Evolutionary conservation across 441 rosid genomes (phyloP).

Genomic region (Euphorbia celastroides): DNA sequence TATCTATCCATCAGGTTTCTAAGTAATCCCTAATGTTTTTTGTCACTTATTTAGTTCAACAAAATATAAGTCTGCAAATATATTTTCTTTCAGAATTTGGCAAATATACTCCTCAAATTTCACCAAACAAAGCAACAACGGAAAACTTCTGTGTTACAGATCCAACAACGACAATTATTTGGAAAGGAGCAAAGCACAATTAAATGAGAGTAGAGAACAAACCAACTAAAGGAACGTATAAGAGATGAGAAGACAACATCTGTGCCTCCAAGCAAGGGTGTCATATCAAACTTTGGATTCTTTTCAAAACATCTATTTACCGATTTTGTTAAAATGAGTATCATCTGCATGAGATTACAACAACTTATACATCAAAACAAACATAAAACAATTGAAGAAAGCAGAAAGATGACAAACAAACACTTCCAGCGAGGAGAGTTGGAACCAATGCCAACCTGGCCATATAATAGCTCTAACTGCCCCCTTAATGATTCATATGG

Average conservation of each 20-base stretch:
- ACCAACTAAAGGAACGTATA: constrained; percentile 91
- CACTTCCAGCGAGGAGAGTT: constrained; percentile 7
- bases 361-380: constrained; percentile 20
- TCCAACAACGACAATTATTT: constrained; percentile 1
- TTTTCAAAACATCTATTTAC: constrained; percentile 93
- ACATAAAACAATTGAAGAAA: background rate
- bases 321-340: constrained; percentile 89
- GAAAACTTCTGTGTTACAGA: background rate
- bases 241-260: constrained; percentile 96
- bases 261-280: constrained; percentile 97
- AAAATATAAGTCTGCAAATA: background rate
- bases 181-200: too few relatives aligned
- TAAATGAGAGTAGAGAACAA: constrained; percentile 30
- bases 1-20: background rate
- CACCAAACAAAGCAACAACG: background rate
- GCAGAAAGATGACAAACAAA: background rate
- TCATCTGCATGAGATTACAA: constrained; percentile 63
- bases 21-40: background rate
- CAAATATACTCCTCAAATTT: background rate
- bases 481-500: constrained; percentile 79
- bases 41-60: background rate
- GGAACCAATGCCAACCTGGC: constrained; percentile 59
- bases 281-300: constrained; percentile 97
- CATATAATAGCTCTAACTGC: constrained; percentile 90
- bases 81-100: background rate